A percentile compares a stretch with the other conserved stretches of the same genome.
Evolutionary conservation across 371 early-diverging fungal species (phyloP).

Genomic region (Mortierella sp.): DNA sequence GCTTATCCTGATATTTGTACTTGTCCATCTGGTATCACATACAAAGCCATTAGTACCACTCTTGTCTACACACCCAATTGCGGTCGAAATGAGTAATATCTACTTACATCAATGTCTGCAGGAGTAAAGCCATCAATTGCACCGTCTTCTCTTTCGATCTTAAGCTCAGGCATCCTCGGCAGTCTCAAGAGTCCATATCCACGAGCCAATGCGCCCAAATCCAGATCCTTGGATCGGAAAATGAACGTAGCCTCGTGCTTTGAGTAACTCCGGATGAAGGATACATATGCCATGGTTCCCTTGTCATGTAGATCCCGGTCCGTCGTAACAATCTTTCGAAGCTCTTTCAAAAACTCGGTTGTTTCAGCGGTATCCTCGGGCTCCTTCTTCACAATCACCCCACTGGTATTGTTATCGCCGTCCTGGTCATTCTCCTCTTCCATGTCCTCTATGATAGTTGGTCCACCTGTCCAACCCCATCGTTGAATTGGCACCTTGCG

Average conservation of each 20-base stretch:
- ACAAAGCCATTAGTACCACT: background rate
- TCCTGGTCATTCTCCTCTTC: conserved; percentile 36
- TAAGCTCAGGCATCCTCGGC: conserved; percentile 95
- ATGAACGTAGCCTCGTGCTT: conserved; percentile 95
- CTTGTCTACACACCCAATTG: no score
- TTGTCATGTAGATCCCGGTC: conserved; percentile 83
- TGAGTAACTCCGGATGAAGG: conserved; percentile 87
- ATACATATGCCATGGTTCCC: conserved; percentile 89
- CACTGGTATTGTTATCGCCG: conserved; percentile 2
- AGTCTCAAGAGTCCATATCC: conserved; percentile 83
- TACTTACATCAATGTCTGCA: conserved; percentile 61
- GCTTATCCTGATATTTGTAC: conserved; percentile 75
- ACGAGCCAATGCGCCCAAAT: conserved; percentile 76
- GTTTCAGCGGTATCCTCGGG: conserved; percentile 61
- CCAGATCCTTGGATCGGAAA: conserved; percentile 87
- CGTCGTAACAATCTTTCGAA: conserved; percentile 64
- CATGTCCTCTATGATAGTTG: conserved; percentile 30
- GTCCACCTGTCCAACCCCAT: conserved; percentile 43
- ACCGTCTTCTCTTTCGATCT: conserved; percentile 58
- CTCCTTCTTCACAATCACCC: conserved; percentile 34
- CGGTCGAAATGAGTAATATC: no score
- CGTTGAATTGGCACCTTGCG: conserved; percentile 86
- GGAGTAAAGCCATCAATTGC: conserved; percentile 56
- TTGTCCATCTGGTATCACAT: conserved; percentile 58
- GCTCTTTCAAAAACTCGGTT: conserved; percentile 57